Percentiles rank a stretch among this genome's conserved stretches.
These are phyloP conservation scores for Botrytis sinoallii DNA, from an alignment of 2,329 filamentous ascomycete species.

Conservation along the genomic window DNA sequence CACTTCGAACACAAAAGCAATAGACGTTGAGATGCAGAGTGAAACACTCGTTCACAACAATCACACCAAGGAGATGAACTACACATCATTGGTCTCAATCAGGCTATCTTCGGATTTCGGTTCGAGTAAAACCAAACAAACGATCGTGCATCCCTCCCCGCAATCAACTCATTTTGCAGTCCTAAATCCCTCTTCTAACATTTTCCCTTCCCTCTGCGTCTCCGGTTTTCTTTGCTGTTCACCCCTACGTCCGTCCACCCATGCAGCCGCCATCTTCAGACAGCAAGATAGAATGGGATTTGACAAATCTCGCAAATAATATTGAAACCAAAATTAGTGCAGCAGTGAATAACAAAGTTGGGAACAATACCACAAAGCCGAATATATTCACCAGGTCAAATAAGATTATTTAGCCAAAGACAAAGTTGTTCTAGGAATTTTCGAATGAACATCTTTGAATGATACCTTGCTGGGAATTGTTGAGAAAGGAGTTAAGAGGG, in stretches of 20 bases:
- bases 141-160: neutral
- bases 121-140: no score
- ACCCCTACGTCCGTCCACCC: neutral
- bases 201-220: neutral
- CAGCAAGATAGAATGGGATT: neutral
- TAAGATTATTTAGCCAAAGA: neutral
- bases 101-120: no score
- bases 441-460: neutral
- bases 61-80: neutral
- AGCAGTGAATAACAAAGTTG: neutral
- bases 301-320: neutral
- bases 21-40: neutral
- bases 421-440: neutral
- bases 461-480: neutral
- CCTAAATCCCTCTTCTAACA: neutral
- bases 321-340: neutral
- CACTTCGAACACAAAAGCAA: neutral
- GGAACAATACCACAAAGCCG: neutral
- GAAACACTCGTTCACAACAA: neutral
- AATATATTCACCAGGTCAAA: neutral
- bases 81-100: neutral
- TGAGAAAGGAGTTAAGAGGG: neutral
- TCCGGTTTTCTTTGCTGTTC: neutral
- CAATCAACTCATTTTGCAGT: neutral
- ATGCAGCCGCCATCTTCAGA: neutral